Conservation (phyloP, 2,329 filamentous ascomycete genomes). For the Talaromyces piceae region DNA sequence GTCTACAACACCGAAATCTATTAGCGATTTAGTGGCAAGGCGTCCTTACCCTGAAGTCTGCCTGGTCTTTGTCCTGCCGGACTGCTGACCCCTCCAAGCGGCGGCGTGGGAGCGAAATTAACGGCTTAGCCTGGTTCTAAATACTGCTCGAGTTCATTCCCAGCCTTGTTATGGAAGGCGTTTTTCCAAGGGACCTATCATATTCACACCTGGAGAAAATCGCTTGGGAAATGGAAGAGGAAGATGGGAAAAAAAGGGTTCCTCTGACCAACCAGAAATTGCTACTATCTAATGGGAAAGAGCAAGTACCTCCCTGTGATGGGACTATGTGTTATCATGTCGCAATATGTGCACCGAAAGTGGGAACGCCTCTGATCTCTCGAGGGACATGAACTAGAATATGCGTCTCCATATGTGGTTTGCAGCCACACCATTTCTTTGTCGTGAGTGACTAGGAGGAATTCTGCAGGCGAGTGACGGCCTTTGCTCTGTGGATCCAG, state of each 20-base stretch:
- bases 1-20: slow-evolving; percentile 4
- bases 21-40: not conserved
- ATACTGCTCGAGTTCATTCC: not conserved
- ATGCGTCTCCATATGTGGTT: not conserved
- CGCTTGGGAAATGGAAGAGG: not conserved
- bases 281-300: not conserved
- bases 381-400: not conserved
- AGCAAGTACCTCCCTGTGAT: not conserved
- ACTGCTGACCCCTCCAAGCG: not conserved
- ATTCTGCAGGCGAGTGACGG: not conserved
- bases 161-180: not conserved
- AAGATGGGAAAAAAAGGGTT: not conserved
- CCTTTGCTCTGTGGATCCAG: not conserved
- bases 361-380: not conserved
- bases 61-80: not conserved
- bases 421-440: not conserved
- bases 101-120: not conserved
- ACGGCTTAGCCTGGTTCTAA: not conserved
- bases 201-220: not conserved
- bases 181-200: not conserved
- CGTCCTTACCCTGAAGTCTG: not conserved
- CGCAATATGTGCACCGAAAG: not conserved
- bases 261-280: not conserved
- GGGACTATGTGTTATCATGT: not conserved
- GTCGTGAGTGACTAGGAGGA: not conserved